Evolutionary conservation across 371 early-diverging fungal species (phyloP).

Genomic region (Mortierella sp.): DNA sequence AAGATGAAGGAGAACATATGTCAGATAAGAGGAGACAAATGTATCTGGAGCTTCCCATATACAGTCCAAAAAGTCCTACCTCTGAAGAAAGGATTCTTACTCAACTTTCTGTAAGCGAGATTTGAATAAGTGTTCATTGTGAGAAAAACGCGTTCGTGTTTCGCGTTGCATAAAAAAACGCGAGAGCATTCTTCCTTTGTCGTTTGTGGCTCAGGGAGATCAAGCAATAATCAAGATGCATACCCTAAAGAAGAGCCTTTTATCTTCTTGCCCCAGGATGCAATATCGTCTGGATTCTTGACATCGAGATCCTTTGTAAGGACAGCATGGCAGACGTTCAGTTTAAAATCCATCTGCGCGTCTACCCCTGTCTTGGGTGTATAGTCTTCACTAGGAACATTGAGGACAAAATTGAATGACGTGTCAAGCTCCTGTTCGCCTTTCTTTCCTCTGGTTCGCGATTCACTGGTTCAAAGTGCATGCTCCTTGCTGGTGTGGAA

Average conservation of each 20-base stretch:
- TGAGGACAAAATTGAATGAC: neutral
- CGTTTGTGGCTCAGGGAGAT: too few relatives aligned
- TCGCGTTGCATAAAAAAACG: neutral
- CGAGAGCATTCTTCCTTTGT: neutral
- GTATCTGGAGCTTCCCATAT: too few relatives aligned
- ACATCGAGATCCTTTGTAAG: constrained; percentile 35
- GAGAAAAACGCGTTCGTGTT: neutral
- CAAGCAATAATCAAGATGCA: neutral
- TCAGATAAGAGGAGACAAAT: too few relatives aligned
- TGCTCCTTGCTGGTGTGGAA: too few relatives aligned
- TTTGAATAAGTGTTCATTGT: neutral
- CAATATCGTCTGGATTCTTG: constrained; percentile 38
- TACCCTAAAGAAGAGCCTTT: constrained; percentile 53
- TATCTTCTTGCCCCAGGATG: constrained; percentile 45
- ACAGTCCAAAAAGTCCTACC: too few relatives aligned
- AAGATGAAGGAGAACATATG: neutral
- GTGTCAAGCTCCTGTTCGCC: neutral
- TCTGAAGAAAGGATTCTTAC: constrained; percentile 44
- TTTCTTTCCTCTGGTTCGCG: too few relatives aligned
- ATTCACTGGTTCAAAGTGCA: too few relatives aligned
- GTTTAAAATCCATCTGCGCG: constrained; percentile 18
- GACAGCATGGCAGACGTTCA: constrained; percentile 47
- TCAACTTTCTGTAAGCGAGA: constrained; percentile 25
- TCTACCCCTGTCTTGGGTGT: constrained; percentile 36
- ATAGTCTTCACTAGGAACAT: constrained; percentile 34